Conservation (phyloP, 805 yeast genomes). For the Myxozyma udenii region DNA sequence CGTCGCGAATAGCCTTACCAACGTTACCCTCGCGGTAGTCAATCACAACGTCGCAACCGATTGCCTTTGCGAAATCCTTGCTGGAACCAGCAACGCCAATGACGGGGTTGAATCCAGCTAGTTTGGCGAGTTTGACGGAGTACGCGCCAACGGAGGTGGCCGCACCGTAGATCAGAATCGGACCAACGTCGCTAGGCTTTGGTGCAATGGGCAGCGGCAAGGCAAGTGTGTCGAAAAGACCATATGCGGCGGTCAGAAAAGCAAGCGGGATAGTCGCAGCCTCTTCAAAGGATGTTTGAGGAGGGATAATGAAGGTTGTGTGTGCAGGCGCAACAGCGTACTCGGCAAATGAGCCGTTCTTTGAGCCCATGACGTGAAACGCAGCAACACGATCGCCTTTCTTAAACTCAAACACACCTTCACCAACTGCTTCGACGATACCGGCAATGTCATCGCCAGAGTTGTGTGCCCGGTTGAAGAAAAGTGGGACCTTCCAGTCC, state of each 20-base stretch:
- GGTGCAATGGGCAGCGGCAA: constrained; percentile 13
- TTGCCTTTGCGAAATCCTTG: constrained; percentile 8
- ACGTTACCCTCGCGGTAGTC: constrained; percentile 10
- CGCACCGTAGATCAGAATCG: constrained; percentile 14
- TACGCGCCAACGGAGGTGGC: constrained; percentile 12
- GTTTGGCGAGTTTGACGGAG: constrained; percentile 13
- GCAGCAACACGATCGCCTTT: constrained; percentile 20
- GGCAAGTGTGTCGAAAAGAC: constrained; percentile 1
- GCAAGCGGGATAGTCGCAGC: constrained; percentile 19
- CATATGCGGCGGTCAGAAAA: constrained; percentile 12
- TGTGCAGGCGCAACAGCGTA: constrained; percentile 12
- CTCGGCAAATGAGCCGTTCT: constrained; percentile 15
- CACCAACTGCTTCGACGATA: constrained; percentile 10
- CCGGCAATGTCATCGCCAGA: constrained; percentile 23
- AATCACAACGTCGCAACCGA: constrained; percentile 10
- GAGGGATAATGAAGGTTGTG: constrained; percentile 10
- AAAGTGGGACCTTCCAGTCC: constrained; percentile 17
- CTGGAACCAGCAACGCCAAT: constrained; percentile 18
- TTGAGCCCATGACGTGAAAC: constrained; percentile 8
- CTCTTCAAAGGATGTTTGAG: constrained; percentile 5
- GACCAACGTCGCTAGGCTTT: constrained; percentile 1
- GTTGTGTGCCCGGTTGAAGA: constrained; percentile 1
- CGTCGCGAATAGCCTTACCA: background rate
- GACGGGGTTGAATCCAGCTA: constrained; percentile 12
- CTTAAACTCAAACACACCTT: constrained; percentile 9